These are phyloP conservation scores for Leccinum fibrillosum DNA, from an alignment of 768 basidiomycete species.

Conservation along the genomic window DNA sequence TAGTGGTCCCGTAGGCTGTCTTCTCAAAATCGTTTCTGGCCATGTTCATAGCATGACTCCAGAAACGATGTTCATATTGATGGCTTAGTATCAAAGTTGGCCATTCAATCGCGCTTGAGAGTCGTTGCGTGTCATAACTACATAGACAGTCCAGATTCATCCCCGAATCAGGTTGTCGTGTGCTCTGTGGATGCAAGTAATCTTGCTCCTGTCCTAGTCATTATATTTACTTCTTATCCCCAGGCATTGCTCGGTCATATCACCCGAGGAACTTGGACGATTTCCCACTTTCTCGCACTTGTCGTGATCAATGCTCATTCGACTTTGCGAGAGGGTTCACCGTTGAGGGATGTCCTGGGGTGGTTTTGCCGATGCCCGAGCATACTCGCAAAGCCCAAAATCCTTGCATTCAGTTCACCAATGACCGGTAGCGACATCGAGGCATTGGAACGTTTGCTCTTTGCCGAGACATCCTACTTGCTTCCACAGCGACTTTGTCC, in stretches of 20 bases:
- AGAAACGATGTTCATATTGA: conserved; percentile 17
- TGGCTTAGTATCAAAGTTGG: conserved; percentile 12
- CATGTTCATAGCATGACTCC: background rate
- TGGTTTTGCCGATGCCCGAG: conserved; percentile 42
- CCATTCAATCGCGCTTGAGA: conserved; percentile 15
- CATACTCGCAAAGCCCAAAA: conserved; percentile 37
- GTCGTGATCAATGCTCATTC: conserved; percentile 43
- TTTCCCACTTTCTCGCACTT: conserved; percentile 44
- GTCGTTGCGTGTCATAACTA: conserved; percentile 11
- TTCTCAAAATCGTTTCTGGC: background rate
- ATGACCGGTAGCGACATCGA: conserved; percentile 30
- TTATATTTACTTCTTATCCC: conserved; percentile 3
- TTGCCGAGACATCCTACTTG: conserved; percentile 39
- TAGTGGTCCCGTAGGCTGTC: conserved; percentile 20
- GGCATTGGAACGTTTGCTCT: conserved; percentile 38
- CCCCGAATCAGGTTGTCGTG: conserved; percentile 36
- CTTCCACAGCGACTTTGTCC: conserved; percentile 38
- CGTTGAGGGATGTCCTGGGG: conserved; percentile 43
- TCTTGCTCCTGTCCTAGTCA: background rate
- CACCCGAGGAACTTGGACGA: conserved; percentile 33
- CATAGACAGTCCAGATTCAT: conserved; percentile 16
- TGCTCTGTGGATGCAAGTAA: conserved; percentile 39
- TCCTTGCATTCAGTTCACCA: conserved; percentile 39
- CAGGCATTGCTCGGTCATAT: conserved; percentile 43
- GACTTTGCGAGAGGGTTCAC: conserved; percentile 35